These are phyloP conservation scores for Tuber borchii DNA, from an alignment of 495 filamentous ascomycete species.

Conservation along the genomic window DNA sequence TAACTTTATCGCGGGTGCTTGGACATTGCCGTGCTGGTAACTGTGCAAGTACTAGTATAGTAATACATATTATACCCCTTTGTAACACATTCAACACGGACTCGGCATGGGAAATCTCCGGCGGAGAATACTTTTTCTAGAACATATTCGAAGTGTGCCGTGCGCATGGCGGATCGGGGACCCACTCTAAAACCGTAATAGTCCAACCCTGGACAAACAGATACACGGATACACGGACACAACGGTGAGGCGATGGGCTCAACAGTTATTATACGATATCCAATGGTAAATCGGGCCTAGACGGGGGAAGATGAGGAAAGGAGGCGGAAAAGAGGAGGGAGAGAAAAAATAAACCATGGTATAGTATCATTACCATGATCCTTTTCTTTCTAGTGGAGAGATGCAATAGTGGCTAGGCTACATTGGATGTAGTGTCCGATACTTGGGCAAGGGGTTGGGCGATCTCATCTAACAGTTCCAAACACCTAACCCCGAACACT, in stretches of 20 bases:
- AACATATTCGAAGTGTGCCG: not conserved
- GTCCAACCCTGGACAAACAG: not conserved
- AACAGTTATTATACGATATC: not conserved
- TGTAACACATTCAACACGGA: not conserved
- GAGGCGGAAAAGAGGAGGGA: not conserved
- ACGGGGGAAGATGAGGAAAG: not conserved
- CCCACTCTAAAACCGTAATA: not conserved
- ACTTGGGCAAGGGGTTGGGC: too few species aligned
- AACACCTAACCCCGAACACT: not conserved
- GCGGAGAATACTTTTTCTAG: not conserved
- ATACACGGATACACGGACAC: not conserved
- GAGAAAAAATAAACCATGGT: too few species aligned
- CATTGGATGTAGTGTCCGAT: too few species aligned
- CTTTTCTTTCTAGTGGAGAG: too few species aligned
- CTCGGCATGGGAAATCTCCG: not conserved
- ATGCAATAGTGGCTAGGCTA: too few species aligned
- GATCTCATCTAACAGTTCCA: not conserved
- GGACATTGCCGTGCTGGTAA: too few species aligned
- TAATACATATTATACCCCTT: too few species aligned
- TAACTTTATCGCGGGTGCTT: too few species aligned
- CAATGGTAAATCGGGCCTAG: not conserved
- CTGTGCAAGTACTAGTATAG: too few species aligned
- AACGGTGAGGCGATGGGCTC: not conserved
- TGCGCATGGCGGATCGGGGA: not conserved
- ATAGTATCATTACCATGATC: too few species aligned